phyloP scores from a whole-genome alignment of 2,329 filamentous ascomycete genomes.

The Alternaria tenuissima region DNA sequence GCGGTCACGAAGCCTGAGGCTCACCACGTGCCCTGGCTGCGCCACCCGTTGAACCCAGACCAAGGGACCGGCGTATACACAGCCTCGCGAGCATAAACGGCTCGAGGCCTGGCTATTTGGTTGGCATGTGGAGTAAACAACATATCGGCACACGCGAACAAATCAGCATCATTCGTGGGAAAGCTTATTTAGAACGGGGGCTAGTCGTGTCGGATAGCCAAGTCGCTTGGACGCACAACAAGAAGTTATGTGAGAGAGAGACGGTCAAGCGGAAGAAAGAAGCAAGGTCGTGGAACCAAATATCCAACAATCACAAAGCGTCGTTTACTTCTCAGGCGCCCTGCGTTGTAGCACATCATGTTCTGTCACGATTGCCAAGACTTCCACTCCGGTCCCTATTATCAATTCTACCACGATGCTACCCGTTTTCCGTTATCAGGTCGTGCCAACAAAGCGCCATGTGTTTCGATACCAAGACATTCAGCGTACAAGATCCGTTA shows the following conservation, averaged over 20 bases:
- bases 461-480: not conserved
- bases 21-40: slow-evolving; percentile 17
- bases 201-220: not conserved
- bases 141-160: not conserved
- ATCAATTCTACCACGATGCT: not conserved
- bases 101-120: not conserved
- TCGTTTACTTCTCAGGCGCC: slow-evolving; percentile 5
- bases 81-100: slow-evolving; percentile 12
- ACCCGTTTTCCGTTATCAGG: not conserved
- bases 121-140: not conserved
- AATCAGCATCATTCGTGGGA: not conserved
- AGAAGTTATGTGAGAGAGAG: not conserved
- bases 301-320: not conserved
- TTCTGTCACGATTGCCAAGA: not conserved
- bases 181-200: not conserved
- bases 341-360: not conserved
- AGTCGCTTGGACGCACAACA: not conserved
- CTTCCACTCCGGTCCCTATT: not conserved
- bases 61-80: slow-evolving; percentile 9
- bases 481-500: not conserved
- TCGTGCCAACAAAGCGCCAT: slow-evolving; percentile 7
- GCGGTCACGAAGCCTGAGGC: slow-evolving; percentile 11
- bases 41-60: slow-evolving; percentile 18
- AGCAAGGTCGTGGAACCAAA: not conserved
- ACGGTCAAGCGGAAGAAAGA: not conserved